Percentiles rank a stretch among this genome's conserved stretches.
Conservation (phyloP, 768 basidiomycete species). For the Galerina marginata region DNA sequence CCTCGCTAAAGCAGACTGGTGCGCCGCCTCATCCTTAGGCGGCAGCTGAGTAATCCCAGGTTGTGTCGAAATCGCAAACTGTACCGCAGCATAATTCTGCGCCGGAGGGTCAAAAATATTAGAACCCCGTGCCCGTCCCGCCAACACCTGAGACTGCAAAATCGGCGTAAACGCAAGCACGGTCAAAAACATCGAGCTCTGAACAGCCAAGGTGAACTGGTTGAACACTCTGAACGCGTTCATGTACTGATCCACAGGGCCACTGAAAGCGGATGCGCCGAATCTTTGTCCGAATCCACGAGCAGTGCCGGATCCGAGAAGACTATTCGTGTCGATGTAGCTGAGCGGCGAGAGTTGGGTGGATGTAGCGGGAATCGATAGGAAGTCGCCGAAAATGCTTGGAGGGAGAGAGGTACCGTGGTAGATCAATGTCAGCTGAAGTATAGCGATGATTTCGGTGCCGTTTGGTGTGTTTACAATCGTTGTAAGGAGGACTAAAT, state of each 20-base stretch:
- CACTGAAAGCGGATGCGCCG: constrained; percentile 40
- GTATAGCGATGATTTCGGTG: constrained; percentile 27
- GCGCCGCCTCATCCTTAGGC: constrained; percentile 26
- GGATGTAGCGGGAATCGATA: constrained; percentile 37
- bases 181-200: constrained; percentile 28
- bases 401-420: constrained; percentile 38
- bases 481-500: constrained; percentile 32
- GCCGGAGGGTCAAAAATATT: constrained; percentile 44
- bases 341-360: constrained; percentile 36
- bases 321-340: constrained; percentile 39
- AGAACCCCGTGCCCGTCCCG: constrained; percentile 38
- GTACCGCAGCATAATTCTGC: constrained; percentile 39
- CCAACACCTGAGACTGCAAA: constrained; percentile 37
- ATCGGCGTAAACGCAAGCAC: constrained; percentile 46
- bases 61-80: constrained; percentile 35
- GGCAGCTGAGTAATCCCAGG: constrained; percentile 26
- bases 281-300: constrained; percentile 41
- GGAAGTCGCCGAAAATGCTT: constrained; percentile 44
- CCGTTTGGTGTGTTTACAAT: constrained; percentile 28
- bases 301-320: constrained; percentile 33
- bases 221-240: constrained; percentile 38
- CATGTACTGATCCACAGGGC: constrained; percentile 32
- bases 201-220: constrained; percentile 31
- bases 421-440: constrained; percentile 40
- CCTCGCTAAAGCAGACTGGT: constrained; percentile 34